phyloP scores from a whole-genome alignment of 495 filamentous ascomycete species.

The Paragyromitra xinjiangensis region DNA sequence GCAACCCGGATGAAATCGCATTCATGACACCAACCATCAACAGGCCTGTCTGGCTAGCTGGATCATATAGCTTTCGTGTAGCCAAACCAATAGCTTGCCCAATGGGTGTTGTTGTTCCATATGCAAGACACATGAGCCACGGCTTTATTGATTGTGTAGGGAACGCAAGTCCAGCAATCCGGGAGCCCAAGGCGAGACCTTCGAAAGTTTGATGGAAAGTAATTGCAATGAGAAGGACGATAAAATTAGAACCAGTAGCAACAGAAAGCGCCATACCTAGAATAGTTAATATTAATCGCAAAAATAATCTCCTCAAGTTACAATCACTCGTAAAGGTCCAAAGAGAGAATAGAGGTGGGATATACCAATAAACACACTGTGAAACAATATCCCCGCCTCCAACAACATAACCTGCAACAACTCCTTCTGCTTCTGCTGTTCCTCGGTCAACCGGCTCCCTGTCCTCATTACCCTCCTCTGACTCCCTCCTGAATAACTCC shows the following conservation, averaged over 20 bases:
- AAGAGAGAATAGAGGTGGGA: background rate
- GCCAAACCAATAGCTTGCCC: constrained; percentile 69
- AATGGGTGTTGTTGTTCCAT: constrained; percentile 68
- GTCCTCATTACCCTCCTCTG: constrained; percentile 7
- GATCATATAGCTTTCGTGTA: constrained; percentile 69
- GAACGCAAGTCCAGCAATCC: constrained; percentile 68
- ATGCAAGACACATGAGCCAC: constrained; percentile 72
- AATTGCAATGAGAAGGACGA: constrained; percentile 73
- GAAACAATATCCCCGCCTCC: constrained; percentile 88
- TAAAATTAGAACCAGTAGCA: constrained; percentile 69
- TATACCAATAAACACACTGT: constrained; percentile 72
- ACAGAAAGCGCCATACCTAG: constrained; percentile 72
- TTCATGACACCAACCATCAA: constrained; percentile 76
- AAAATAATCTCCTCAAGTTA: constrained; percentile 1
- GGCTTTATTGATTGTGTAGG: constrained; percentile 64
- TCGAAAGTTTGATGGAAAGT: constrained; percentile 76
- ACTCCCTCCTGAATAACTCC: constrained; percentile 31
- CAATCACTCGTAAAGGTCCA: background rate
- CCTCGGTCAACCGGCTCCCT: constrained; percentile 47
- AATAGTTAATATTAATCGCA: constrained; percentile 17
- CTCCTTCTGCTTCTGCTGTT: constrained; percentile 66
- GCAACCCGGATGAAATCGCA: constrained; percentile 71
- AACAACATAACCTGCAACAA: constrained; percentile 81
- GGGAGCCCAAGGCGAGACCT: constrained; percentile 72
- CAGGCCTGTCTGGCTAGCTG: constrained; percentile 69